These are phyloP conservation scores for Themeda triandra DNA, from an alignment of 176 grass and related monocot genomes.

Conservation along the genomic window DNA sequence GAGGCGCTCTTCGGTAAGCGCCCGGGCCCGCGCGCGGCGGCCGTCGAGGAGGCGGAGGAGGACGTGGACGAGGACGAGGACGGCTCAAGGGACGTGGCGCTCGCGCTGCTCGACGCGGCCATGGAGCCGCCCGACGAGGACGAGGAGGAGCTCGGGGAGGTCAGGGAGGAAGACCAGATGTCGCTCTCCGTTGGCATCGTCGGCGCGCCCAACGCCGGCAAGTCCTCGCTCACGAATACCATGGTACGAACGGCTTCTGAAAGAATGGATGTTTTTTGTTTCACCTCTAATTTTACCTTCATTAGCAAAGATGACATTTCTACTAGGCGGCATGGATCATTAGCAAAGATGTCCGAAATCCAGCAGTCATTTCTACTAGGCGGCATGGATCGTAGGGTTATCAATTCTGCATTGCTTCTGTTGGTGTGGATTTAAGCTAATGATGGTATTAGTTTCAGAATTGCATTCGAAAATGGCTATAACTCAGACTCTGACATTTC, in stretches of 20 bases:
- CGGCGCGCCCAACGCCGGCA: conserved; percentile 91
- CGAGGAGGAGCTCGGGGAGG: conserved; percentile 39
- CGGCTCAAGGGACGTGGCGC: conserved; percentile 53
- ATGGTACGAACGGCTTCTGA: conserved; percentile 36
- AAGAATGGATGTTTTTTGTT: neutral
- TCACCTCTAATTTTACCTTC: neutral
- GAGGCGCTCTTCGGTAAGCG: conserved; percentile 57
- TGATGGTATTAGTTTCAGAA: neutral
- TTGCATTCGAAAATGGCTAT: neutral
- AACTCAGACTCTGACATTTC: neutral
- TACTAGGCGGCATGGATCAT: neutral
- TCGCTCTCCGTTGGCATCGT: conserved; percentile 87
- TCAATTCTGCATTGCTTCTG: neutral
- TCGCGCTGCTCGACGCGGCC: conserved; percentile 78
- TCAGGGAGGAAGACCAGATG: conserved; percentile 89
- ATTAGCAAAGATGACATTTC: neutral
- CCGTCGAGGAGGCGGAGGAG: conserved; percentile 37
- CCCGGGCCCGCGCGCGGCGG: neutral
- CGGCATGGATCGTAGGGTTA: neutral
- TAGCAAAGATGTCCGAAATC: neutral
- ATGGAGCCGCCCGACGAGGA: conserved; percentile 66
- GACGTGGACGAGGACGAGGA: conserved; percentile 70
- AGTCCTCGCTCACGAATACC: conserved; percentile 83
- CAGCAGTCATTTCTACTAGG: neutral
- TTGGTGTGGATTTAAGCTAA: neutral